Base-by-base conservation (phyloP, 768 basidiomycete genomes). In the Lactifluus rugatus region DNA sequence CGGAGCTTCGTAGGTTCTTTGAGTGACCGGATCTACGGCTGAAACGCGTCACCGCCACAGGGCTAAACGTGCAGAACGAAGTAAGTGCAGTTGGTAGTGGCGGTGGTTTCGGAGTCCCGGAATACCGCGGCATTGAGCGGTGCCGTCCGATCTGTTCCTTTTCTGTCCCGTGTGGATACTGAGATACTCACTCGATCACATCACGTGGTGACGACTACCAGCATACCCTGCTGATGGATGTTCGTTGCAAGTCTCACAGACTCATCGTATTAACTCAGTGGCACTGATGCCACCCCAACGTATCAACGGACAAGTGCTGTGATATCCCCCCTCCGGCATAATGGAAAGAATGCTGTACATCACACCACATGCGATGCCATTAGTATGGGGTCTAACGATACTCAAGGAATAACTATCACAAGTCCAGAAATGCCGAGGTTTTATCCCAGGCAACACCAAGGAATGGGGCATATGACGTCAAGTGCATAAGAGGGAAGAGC, bases 301-400 rank as follows among this genome's bases (percentile, higher is more conserved):
- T 44, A 23, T 44, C 42, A 44, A 44, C 19, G 23, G 21, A 23
- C 21, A 23, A 9, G n/a, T 42, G n/a, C 16, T 21, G 19, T 45
- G 26, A 48, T 23, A 48, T 52, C 28, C 34, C 36, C 31, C 28
- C 32, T 36, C 32, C 23, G 21, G 34, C 34, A 36, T 36, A 36
- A 26, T n/a, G 25, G 19, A 32, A 19, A 37, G n/a, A n/a, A n/a
- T 11, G n/a, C 42, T 34, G 47, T 56, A 56, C 55, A 56, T 39
- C 39, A 26, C 48, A 49, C 19, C 28, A 31, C 28, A 21, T 48
- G 37, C 47, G 7, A 39, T 56, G 48, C 21, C 19, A 56, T 55
- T 60, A 60, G 55, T 48, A 54, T 60, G 42, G 48, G 2, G 32
- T 28, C 28, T 21, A 47, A 41, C 42, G 23, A 26, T 50, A 60